Evolutionary conservation across 768 basidiomycete genomes (phyloP).

Genomic region (Atractiella rhizophila): DNA sequence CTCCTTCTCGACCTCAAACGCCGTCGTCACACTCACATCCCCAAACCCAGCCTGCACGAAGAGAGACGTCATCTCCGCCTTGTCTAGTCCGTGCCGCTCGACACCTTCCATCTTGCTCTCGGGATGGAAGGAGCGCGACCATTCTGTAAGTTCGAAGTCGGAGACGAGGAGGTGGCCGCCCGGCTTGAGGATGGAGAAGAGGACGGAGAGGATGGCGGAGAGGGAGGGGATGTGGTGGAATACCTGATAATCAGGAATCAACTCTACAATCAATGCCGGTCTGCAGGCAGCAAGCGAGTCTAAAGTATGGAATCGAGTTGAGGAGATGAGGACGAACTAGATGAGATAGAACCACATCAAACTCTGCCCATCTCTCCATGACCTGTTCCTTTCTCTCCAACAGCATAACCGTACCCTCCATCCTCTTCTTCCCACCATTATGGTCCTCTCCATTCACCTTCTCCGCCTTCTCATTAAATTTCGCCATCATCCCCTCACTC

Average conservation of each 20-base stretch:
- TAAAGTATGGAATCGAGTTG: too few relatives aligned
- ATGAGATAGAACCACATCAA: slow-evolving; percentile 1
- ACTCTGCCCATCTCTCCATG: neutral
- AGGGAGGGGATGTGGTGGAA: neutral
- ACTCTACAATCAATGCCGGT: neutral
- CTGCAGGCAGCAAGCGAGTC: too few relatives aligned
- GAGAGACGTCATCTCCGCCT: neutral
- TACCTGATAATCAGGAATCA: neutral
- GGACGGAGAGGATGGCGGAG: neutral
- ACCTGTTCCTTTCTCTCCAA: neutral
- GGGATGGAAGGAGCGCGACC: neutral
- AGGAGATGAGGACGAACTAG: neutral
- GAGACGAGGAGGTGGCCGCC: neutral
- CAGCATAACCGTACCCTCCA: neutral
- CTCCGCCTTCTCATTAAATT: neutral
- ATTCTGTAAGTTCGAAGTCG: neutral
- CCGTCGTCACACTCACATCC: neutral
- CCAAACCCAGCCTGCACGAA: neutral
- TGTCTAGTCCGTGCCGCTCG: neutral
- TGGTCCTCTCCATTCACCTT: too few relatives aligned
- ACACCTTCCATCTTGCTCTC: neutral
- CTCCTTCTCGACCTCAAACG: neutral
- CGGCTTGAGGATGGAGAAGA: neutral
- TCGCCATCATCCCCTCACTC: neutral
- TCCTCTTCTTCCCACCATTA: too few relatives aligned